Base-by-base conservation (phyloP, 2,329 filamentous ascomycete genomes). In the Stemphylium beticola region DNA sequence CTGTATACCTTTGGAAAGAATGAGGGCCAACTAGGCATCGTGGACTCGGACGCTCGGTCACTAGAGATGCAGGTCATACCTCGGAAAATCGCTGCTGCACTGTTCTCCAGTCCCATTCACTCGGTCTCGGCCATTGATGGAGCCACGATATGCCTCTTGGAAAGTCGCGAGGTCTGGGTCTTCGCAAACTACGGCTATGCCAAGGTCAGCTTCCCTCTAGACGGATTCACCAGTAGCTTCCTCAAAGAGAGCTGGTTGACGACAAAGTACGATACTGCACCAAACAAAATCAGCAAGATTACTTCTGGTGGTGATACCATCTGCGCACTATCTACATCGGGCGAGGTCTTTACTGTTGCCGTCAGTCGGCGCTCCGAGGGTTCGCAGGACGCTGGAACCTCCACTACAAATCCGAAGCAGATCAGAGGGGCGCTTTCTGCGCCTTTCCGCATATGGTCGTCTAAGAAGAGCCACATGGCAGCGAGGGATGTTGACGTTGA, bases 181-280 rank as follows among this genome's bases (percentile, higher is more conserved):
- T 96, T 99, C 66, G 93, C 92, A 0, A 96, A 96, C 63, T 98
- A 96, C 68, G 93, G 93, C 4, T 98, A 96, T 72, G 92, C 92
- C n/a, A 91, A 92, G 60, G 82, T 98, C 49, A 87, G 86, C 40
- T 96, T 98, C 60, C 90, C 92, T 0, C 80, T 91, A 31, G 90
- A 93, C 61, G 84, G 85, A 5, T 88, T 91, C 61, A 83, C 84
- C 17, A 92, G 88, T 55, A 86, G 86, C 56, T 87, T 89, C 38
- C 81, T 93, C 20, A 83, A 84, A 53, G 82, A 85, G 50, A 86
- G 85, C 47, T 87, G 87, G 55, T 77, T 88, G 71, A 82, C 87
- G 46, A 87, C 85, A 14, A 81, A 86, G 61, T 85, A 90, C 64
- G 86, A 91, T 50, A 77, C 81, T 8, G 81, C 81, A 5, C 82